Evolutionary conservation across 2,329 filamentous ascomycete genomes (phyloP).

Genomic region (Tolypocladium endophyticum): DNA sequence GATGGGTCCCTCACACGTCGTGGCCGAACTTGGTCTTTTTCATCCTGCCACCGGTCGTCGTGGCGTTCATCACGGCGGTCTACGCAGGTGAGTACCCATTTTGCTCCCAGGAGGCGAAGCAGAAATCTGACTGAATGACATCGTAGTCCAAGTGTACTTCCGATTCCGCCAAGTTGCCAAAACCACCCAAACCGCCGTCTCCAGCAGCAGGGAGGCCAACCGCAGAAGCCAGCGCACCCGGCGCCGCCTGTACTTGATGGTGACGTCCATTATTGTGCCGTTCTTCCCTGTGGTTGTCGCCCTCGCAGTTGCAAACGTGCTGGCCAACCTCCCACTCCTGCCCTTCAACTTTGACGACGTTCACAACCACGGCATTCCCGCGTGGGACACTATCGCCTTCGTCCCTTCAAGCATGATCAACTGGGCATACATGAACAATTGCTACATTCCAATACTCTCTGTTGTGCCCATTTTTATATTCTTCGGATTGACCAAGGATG

Average conservation of each 20-base stretch:
- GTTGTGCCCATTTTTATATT: constrained; percentile 38
- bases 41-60: constrained; percentile 31
- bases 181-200: constrained; percentile 27
- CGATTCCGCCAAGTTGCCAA: constrained; percentile 37
- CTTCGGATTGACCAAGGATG: constrained; percentile 46
- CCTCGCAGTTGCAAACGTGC: constrained; percentile 30
- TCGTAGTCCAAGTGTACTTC: constrained; percentile 33
- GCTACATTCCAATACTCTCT: constrained; percentile 38
- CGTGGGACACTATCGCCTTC: constrained; percentile 37
- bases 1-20: constrained; percentile 28
- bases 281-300: constrained; percentile 38
- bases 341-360: constrained; percentile 32
- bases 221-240: constrained; percentile 35
- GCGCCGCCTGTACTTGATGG: constrained; percentile 45
- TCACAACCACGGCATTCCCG: constrained; percentile 24
- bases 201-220: constrained; percentile 26
- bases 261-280: constrained; percentile 37
- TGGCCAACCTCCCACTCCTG: constrained; percentile 12
- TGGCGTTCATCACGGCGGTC: constrained; percentile 30
- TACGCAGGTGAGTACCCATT: constrained; percentile 36
- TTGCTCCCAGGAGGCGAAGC: not conserved
- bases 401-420: constrained; percentile 27
- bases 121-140: not conserved
- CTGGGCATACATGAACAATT: constrained; percentile 31
- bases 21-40: constrained; percentile 41